A percentile compares a stretch with the other conserved stretches of the same genome.
These are phyloP conservation scores for Astrothelium subdiscretum DNA, from an alignment of 495 filamentous ascomycete genomes.

Conservation along the genomic window DNA sequence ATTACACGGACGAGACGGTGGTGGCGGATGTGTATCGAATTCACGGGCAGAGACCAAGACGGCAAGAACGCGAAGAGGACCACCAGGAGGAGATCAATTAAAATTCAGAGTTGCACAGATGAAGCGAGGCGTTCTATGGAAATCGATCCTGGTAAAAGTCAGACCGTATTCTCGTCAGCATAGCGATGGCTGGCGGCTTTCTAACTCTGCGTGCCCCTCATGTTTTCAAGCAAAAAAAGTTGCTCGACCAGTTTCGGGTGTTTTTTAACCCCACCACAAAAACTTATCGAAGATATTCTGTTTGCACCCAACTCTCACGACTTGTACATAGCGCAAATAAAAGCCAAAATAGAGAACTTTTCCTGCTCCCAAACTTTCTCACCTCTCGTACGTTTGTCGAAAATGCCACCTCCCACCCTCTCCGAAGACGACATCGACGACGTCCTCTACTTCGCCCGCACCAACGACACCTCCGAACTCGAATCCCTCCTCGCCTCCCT, in stretches of 20 bases:
- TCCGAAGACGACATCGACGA: conserved; percentile 74
- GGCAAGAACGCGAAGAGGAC: neutral
- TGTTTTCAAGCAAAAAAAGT: neutral
- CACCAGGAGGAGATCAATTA: neutral
- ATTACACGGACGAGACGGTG: neutral
- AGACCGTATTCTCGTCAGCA: too few species aligned
- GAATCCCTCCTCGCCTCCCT: conserved; percentile 46
- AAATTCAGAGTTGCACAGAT: neutral
- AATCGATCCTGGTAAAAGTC: neutral
- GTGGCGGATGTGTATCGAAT: neutral
- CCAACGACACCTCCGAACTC: conserved; percentile 61
- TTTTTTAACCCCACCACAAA: neutral
- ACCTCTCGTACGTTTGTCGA: neutral
- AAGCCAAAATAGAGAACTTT: neutral
- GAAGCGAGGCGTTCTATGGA: neutral
- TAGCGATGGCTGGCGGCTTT: too few species aligned
- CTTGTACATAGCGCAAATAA: neutral
- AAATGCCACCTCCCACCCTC: conserved; percentile 26
- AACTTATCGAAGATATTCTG: neutral
- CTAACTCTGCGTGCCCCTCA: neutral
- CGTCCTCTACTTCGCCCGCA: conserved; percentile 71
- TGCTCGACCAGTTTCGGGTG: neutral
- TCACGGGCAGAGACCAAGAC: neutral
- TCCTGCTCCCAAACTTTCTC: neutral
- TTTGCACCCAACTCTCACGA: neutral